Base-by-base conservation (phyloP, 495 filamentous ascomycete species). In the Tuber umbilicatum region DNA sequence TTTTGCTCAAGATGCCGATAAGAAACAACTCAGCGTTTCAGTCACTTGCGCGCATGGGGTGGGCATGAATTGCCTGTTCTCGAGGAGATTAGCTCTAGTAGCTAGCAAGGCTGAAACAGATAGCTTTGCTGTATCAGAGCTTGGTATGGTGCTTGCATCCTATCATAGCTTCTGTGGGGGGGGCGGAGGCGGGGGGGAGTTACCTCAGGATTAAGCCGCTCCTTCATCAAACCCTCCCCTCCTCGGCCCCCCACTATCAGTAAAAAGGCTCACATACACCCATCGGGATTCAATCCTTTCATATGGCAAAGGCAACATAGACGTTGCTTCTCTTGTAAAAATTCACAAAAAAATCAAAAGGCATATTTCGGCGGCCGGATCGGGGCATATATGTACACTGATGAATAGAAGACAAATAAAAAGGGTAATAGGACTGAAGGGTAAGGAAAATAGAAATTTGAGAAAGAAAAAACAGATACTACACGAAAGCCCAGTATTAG, bases 371-470 rank as follows among this genome's bases (percentile, higher is more conserved):
- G 73, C 69, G 70, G 73, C 71, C 75, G 75, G 23, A 31, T 55
- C 37, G 43, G 70, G 67, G 69, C 68, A 72, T 80, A 69, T 76
- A 79, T 77, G 69, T 81, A 81, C 79, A 80, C 68, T 74, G 75
- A 73, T 21, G 64, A 74, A 77, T 41, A 72, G 60, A 77, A 68
- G 60, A 73, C 67, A 55, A 42, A 80, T 41, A 23, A 77, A 80
- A 75, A 80, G 73, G 69, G 75, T 76, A 41, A 73, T 70, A 70
- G 38, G 50, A 77, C 47, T 69, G 68, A 73, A 68, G 37, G 70
- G 74, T 69, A 77, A 41, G 77, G 41, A 5, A 70, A 80, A 80
- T 72, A 80, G 68, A 45, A 73, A 74, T 70, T 72, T 78, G 68
- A 75, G 77, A 79, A 75, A 70, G n/a, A n/a, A 39, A 39, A 73